Percentiles rank a stretch among this genome's conserved stretches.
These are phyloP conservation scores for Fusarium albidum DNA, from an alignment of 2,329 filamentous ascomycete genomes.

Conservation along the genomic window DNA sequence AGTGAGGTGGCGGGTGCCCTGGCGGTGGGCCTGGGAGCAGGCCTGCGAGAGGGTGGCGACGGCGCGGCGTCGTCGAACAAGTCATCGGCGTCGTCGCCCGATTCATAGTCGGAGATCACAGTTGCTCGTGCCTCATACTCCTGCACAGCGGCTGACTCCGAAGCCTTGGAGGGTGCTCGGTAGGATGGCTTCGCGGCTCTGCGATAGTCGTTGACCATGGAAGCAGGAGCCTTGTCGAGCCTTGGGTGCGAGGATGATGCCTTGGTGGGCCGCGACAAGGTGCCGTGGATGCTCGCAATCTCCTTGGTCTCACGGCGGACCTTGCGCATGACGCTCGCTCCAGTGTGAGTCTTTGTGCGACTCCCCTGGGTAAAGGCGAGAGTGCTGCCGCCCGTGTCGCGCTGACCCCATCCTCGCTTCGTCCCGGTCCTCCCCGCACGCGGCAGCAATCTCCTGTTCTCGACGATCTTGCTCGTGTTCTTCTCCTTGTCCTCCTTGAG, in stretches of 20 bases:
- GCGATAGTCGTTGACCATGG: conserved; percentile 62
- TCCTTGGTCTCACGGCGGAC: conserved; percentile 65
- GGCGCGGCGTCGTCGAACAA: conserved; percentile 35
- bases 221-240: conserved; percentile 58
- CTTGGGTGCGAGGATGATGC: conserved; percentile 46
- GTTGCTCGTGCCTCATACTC: conserved; percentile 48
- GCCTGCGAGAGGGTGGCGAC: conserved; percentile 13
- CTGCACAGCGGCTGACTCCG: conserved; percentile 34
- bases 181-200: conserved; percentile 51
- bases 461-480: conserved; percentile 66
- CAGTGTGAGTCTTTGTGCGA: conserved; percentile 60
- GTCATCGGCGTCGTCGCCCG: conserved; percentile 31
- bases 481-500: conserved; percentile 66
- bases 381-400: conserved; percentile 42
- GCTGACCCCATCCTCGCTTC: conserved; percentile 40
- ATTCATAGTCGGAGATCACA: conserved; percentile 52
- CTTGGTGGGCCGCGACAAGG: conserved; percentile 48
- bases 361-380: conserved; percentile 57
- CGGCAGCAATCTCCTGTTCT: conserved; percentile 54
- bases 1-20: conserved; percentile 27
- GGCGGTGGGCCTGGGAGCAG: conserved; percentile 14
- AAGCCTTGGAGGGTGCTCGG: conserved; percentile 35
- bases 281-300: conserved; percentile 57
- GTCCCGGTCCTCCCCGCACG: conserved; percentile 47
- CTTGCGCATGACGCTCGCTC: conserved; percentile 63